phyloP scores from a whole-genome alignment of 2,329 filamentous ascomycete species.

The Gliomastix tumulicola region DNA sequence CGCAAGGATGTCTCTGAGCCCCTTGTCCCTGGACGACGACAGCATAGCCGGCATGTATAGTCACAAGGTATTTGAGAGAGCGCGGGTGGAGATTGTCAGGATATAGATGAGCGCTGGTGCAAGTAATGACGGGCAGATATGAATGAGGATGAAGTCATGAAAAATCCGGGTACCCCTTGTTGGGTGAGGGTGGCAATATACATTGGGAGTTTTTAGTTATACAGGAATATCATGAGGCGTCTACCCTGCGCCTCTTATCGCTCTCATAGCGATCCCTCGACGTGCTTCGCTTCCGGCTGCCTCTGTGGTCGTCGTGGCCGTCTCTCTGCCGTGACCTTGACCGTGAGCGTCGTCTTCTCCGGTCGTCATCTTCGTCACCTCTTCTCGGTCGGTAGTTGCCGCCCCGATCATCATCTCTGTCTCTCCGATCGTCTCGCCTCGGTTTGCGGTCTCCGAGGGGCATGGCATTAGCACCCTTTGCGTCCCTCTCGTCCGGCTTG shows the following conservation, averaged over 20 bases:
- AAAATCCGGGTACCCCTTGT: too few relatives aligned
- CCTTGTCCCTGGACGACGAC: conserved; percentile 48
- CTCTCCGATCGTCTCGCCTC: conserved; percentile 26
- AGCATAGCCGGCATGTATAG: conserved; percentile 50
- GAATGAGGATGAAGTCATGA: too few relatives aligned
- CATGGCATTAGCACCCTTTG: conserved; percentile 62
- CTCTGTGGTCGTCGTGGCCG: conserved; percentile 18
- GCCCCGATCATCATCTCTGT: conserved; percentile 21
- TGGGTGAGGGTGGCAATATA: too few relatives aligned
- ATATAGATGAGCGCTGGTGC: conserved; percentile 50
- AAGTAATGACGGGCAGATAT: too few relatives aligned
- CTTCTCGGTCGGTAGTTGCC: conserved; percentile 16
- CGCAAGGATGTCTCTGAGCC: conserved; percentile 69
- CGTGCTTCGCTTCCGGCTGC: conserved; percentile 49
- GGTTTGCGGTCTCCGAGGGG: conserved; percentile 53
- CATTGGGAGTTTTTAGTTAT: too few relatives aligned
- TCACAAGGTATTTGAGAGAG: conserved; percentile 74
- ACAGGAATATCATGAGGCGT: conserved; percentile 31
- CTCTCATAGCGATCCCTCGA: conserved; percentile 47
- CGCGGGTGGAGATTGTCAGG: conserved; percentile 79
- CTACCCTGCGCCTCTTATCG: conserved; percentile 55
- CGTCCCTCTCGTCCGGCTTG: conserved; percentile 29
- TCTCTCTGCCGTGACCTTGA: conserved; percentile 45
- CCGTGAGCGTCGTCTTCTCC: conserved; percentile 21
- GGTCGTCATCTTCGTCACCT: conserved; percentile 8